Base-by-base conservation (phyloP, 352 stramenopile genomes). In the Phytophthora sp. region DNA sequence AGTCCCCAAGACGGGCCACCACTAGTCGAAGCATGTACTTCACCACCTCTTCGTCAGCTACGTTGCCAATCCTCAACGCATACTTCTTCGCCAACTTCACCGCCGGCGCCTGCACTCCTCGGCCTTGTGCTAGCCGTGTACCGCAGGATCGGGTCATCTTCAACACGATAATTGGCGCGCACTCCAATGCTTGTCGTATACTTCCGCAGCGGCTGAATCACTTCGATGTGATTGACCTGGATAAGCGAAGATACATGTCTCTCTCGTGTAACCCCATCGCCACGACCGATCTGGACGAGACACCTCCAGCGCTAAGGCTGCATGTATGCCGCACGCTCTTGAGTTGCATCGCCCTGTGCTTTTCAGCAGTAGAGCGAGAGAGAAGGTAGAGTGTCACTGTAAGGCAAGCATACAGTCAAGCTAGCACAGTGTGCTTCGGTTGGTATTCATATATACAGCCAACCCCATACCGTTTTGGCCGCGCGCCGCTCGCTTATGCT, bases 141-240 rank as follows among this genome's bases (percentile, higher is more conserved):
- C 8, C 72, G 69, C n/a, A 96, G 34, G 37, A 88, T 75, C 9
- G 77, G 72, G 54, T 96, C 76, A 56, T 96, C 86, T 13, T 89
- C 78, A 6, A 76, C 70, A 7, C 57, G 65, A 53, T 71, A 67
- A 28, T 63, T 74, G 28, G 75, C 55, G 32, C 70, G 61, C n/a
- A 91, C n/a, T 5, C 65, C 69, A 43, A 84, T 64, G 32, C 63
- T 79, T 30, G 70, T 71, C 13, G 65, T 79, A 15, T 75, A 77
- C 28, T 50, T 66, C 10, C 53, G 38, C n/a, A 76, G 28, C 1
- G 46, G 43, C 18, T 18, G 55, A 38, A 63, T 38, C 28, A 55
- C n/a, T 55, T 55, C 31, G 5, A 74, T 13, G 6, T 30, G 39
- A 24, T 61, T 63, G n/a, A 62, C 41, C 34, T 66, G 54, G 37